phyloP scores from a whole-genome alignment of 305 asterid species.

The Fraxinus paxiana region DNA sequence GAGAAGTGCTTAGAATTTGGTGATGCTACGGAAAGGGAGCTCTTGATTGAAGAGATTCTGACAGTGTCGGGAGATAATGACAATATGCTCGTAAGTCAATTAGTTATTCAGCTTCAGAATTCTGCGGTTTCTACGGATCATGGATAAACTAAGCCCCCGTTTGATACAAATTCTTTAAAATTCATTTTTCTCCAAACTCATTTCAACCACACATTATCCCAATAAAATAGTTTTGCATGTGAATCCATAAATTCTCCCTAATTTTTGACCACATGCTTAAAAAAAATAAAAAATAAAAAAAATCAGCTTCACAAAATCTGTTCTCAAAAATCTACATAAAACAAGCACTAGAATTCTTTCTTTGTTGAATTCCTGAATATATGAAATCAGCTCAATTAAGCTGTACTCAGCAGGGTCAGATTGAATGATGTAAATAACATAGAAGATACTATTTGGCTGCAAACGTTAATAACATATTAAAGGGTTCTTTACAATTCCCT shows the following conservation, averaged over 20 bases:
- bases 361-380: not conserved
- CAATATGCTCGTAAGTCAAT: constrained; percentile 53
- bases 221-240: not conserved
- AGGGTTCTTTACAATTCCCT: not conserved
- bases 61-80: constrained; percentile 53
- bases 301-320: not conserved
- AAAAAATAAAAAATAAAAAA: not conserved
- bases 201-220: not conserved
- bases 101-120: constrained; percentile 2
- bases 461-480: not conserved
- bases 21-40: constrained; percentile 47
- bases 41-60: constrained; percentile 69
- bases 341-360: not conserved
- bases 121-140: not conserved
- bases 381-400: not conserved
- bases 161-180: not conserved
- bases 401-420: not conserved
- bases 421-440: not conserved
- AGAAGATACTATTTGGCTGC: not conserved
- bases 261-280: not conserved
- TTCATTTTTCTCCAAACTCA: not conserved
- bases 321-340: not conserved
- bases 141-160: not conserved
- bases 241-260: not conserved
- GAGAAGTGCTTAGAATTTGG: constrained; percentile 73